Conservation (phyloP, 148 eudicot species). For the Spergularia marina region DNA sequence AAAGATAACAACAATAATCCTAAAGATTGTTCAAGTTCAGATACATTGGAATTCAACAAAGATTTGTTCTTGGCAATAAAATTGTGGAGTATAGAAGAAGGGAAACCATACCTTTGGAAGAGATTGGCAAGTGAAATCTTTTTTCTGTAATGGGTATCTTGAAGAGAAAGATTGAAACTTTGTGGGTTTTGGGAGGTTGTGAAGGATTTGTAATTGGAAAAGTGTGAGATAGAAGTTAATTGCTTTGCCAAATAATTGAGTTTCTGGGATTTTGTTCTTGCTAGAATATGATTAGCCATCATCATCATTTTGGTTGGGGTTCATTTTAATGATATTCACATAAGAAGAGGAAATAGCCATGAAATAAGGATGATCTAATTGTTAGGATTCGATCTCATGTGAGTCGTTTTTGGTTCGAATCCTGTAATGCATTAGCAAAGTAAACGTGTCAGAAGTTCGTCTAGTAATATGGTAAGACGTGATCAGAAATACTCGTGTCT, state of each 20-base stretch:
- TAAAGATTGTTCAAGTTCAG: slow-evolving; percentile 52
- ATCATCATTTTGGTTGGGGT: neutral
- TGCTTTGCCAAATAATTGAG: slow-evolving; percentile 4
- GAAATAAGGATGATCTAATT: too few species aligned
- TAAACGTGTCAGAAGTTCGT: too few species aligned
- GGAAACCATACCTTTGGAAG: slow-evolving; percentile 67
- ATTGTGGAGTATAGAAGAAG: slow-evolving; percentile 37
- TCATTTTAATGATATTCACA: too few species aligned
- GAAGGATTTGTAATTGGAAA: slow-evolving; percentile 17
- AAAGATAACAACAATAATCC: slow-evolving; percentile 45
- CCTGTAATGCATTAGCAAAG: too few species aligned
- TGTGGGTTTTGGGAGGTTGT: slow-evolving; percentile 16
- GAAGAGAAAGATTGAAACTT: slow-evolving; percentile 23
- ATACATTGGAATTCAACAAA: slow-evolving; percentile 35
- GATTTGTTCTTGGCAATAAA: slow-evolving; percentile 51
- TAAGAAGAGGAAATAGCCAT: too few species aligned
- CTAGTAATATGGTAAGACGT: too few species aligned
- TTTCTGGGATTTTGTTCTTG: slow-evolving; percentile 8
- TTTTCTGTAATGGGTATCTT: slow-evolving; percentile 38
- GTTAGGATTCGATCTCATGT: too few species aligned
- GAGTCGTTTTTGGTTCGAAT: too few species aligned
- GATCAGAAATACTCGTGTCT: too few species aligned
- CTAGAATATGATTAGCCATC: slow-evolving; percentile 10
- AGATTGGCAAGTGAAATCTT: slow-evolving; percentile 46
- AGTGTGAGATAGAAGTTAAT: neutral